Base-by-base conservation (phyloP, 163 green algal genomes). In the Scenedesmus sp. region DNA sequence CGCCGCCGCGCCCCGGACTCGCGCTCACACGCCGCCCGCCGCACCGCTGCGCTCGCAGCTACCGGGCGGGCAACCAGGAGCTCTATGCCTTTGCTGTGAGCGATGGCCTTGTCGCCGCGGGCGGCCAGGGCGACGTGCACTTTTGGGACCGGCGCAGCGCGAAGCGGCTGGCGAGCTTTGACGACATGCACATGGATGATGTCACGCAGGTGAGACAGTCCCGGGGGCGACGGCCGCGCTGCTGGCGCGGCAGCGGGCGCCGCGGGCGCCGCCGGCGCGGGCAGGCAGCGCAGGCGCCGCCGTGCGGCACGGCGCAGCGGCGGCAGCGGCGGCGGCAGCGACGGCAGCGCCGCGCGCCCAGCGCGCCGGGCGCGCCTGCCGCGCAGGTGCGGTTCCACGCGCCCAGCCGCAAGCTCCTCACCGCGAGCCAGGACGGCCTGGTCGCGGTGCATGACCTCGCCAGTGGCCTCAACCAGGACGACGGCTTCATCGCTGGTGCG, bases 81-180 rank as follows among this genome's bases (percentile, higher is more conserved):
- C 66, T 93, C 15, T 83, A 81, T 39, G 82, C 45, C 26, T 81
- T 89, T 9, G 71, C 58, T 13, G 50, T 86, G 0, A 48, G 71
- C 7, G 88, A 82, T 1, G 70, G 89, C 34, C 28, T 92, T 18
- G 54, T 96, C 26, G 91, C 85, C 14, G 92, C 87, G 4, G 92
- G 92, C 4, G 84, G 70, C 11, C 74, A 87, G 39, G 91, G 92
- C 4, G 81, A 89, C 48, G 56, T 97, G 18, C 36, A 92, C 4
- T 93, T 97, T 28, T 97, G 92, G 92, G 92, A 97, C 84, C 58
- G 87, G 17, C 84, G 92, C 1, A 86, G 78, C n/a, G 47, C 63
- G 54, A 64, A 85, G 73, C 50, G 69, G 42, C 50, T 86, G 18
- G 82, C 60, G 0, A 79, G 51, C 2, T 92, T 93, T 51, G 80